These are phyloP conservation scores for Termitomyces sp. DNA, from an alignment of 1,284 basidiomycete species.

Conservation along the genomic window DNA sequence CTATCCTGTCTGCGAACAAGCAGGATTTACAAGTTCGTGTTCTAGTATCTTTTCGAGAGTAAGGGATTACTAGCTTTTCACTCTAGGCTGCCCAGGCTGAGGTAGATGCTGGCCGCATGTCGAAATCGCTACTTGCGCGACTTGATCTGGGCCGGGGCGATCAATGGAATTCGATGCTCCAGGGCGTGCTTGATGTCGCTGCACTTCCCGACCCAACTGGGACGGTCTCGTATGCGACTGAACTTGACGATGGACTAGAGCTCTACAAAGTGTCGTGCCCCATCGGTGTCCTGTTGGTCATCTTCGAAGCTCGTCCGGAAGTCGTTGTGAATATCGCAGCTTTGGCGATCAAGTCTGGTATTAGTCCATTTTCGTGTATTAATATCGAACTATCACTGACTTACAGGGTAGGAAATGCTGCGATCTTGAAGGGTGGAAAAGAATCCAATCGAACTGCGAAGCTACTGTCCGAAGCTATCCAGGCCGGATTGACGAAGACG, in stretches of 20 bases:
- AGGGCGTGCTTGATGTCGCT: conserved; percentile 87
- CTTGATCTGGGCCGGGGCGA: conserved; percentile 81
- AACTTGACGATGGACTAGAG: conserved; percentile 83
- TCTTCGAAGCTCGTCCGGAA: conserved; percentile 97
- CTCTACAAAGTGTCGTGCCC: conserved; percentile 95
- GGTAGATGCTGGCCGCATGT: conserved; percentile 81
- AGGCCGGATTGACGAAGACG: conserved; percentile 70
- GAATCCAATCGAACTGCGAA: conserved; percentile 80
- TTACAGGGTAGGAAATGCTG: conserved; percentile 71
- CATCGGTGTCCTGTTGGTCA: conserved; percentile 93
- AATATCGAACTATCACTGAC: background rate
- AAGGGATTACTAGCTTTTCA: conserved; percentile 1
- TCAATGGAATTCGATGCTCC: conserved; percentile 93
- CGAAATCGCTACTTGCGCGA: conserved; percentile 76
- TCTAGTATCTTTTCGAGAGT: background rate
- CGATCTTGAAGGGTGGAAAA: conserved; percentile 95
- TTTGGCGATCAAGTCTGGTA: conserved; percentile 94
- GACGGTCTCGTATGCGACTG: conserved; percentile 80
- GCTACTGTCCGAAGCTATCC: conserved; percentile 77
- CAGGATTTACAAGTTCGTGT: conserved; percentile 68
- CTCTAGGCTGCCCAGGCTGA: conserved; percentile 69
- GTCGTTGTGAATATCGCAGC: conserved; percentile 98
- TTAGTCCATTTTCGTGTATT: background rate
- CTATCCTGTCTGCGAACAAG: conserved; percentile 76
- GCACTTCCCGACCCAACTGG: conserved; percentile 84